Conservation (phyloP, 768 basidiomycete genomes). For the Boletus bicolor region DNA sequence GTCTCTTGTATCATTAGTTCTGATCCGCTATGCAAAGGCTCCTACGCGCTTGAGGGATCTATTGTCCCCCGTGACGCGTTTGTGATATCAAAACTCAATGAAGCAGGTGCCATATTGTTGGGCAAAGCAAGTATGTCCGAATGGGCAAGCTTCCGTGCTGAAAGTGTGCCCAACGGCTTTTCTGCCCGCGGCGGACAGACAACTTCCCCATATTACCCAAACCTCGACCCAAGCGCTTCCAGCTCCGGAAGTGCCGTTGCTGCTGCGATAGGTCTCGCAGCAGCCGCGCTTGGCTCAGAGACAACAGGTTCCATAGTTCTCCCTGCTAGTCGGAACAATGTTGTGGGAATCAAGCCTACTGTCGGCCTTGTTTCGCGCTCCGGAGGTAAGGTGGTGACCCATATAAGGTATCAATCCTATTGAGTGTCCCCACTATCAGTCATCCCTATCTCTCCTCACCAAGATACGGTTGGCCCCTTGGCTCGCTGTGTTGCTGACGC, state of each 20-base stretch:
- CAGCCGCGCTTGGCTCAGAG: conserved; percentile 44
- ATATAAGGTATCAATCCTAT: neutral
- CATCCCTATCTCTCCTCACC: conserved; percentile 41
- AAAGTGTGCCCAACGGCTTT: conserved; percentile 38
- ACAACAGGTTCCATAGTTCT: conserved; percentile 47
- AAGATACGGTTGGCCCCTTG: conserved; percentile 41
- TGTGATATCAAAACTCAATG: conserved; percentile 29
- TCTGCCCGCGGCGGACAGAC: conserved; percentile 47
- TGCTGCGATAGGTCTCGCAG: conserved; percentile 43
- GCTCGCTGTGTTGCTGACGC: conserved; percentile 36
- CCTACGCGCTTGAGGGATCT: conserved; percentile 39
- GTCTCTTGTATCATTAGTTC: neutral
- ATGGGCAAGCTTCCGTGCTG: conserved; percentile 41
- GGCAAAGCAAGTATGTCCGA: conserved; percentile 44
- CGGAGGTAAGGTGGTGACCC: conserved; percentile 30
- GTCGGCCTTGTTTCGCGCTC: conserved; percentile 40
- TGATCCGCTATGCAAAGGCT: conserved; percentile 25
- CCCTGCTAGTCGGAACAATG: conserved; percentile 41
- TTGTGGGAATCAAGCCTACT: conserved; percentile 45
- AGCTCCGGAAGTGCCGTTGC: conserved; percentile 45
- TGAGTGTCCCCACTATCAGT: conserved; percentile 32
- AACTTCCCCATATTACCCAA: conserved; percentile 40
- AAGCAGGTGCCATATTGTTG: conserved; percentile 37
- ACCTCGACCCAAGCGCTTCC: conserved; percentile 39
- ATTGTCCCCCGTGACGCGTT: conserved; percentile 35